Conservation (phyloP, 2,329 filamentous ascomycete genomes). For the Graphilbum ipis-grandicollis region DNA sequence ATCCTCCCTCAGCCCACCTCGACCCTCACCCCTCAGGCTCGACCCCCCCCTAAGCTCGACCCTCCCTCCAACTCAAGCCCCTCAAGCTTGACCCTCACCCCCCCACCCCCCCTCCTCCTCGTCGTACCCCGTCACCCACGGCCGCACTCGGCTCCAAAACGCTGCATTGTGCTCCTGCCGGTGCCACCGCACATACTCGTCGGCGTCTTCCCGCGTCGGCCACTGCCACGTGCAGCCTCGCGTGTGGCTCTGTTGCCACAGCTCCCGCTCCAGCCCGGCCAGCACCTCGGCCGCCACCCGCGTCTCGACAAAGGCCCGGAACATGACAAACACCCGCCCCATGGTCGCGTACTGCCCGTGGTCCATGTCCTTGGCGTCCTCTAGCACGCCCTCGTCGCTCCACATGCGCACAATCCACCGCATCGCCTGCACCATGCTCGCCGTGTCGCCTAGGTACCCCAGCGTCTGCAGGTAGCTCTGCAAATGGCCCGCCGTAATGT, state of each 20-base stretch:
- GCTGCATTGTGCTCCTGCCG: conserved; percentile 4
- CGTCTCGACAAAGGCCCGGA: conserved; percentile 28
- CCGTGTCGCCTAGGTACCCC: conserved; percentile 39
- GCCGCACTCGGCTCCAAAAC: conserved; percentile 8
- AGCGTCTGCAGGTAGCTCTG: conserved; percentile 48
- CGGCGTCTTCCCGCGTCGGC: conserved; percentile 18
- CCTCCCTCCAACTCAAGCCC: no score
- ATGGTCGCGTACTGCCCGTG: conserved; percentile 17
- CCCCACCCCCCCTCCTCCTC: no score
- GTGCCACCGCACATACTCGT: conserved; percentile 14
- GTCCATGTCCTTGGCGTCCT: conserved; percentile 19
- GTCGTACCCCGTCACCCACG: not conserved
- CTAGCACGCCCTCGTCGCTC: conserved; percentile 15
- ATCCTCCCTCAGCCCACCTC: no score
- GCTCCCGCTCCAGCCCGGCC: conserved; percentile 13
- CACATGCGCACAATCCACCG: conserved; percentile 40
- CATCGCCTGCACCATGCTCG: conserved; percentile 38
- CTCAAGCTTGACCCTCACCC: no score
- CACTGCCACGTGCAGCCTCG: conserved; percentile 15
- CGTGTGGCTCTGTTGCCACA: conserved; percentile 12
- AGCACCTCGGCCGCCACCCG: conserved; percentile 17
- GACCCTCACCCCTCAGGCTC: no score
- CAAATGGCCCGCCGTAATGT: conserved; percentile 27
- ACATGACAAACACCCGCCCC: conserved; percentile 16
- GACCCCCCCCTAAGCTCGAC: no score